phyloP scores from a whole-genome alignment of 2,329 filamentous ascomycete genomes.

The Colletotrichum sp. region DNA sequence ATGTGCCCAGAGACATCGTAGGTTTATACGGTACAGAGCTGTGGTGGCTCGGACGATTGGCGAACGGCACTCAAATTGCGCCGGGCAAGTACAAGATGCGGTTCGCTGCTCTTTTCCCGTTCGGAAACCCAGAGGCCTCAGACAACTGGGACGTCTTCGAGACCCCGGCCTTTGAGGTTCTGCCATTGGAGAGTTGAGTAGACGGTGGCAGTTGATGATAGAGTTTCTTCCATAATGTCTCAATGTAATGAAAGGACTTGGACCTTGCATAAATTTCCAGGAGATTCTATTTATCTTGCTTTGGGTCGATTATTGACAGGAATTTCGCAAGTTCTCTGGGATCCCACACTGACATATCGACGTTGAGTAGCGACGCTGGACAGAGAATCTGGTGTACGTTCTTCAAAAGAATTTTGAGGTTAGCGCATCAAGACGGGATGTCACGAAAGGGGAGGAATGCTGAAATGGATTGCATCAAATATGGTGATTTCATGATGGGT shows the following conservation, averaged over 20 bases:
- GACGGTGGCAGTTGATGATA: background rate
- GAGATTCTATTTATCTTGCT: background rate
- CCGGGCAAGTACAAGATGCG: constrained; percentile 41
- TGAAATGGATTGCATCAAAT: background rate
- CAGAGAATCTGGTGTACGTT: background rate
- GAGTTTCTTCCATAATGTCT: background rate
- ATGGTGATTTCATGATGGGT: background rate
- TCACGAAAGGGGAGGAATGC: no score
- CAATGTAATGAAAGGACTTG: background rate
- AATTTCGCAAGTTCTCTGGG: background rate
- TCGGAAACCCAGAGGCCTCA: constrained; percentile 7
- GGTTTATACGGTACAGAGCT: constrained; percentile 27
- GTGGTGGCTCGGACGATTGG: constrained; percentile 48
- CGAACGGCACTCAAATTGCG: constrained; percentile 43
- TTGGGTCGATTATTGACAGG: background rate
- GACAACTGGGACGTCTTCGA: constrained; percentile 19
- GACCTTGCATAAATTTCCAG: background rate
- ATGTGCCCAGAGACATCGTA: constrained; percentile 34
- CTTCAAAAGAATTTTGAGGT: no score
- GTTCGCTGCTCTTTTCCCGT: constrained; percentile 10
- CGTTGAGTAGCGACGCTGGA: background rate
- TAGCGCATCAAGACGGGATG: background rate
- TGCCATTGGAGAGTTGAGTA: background rate
- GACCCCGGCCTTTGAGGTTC: constrained; percentile 29
- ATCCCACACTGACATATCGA: background rate